phyloP scores from a whole-genome alignment of 2,329 filamentous ascomycete species.

The Ophiostoma novo-ulmi region DNA sequence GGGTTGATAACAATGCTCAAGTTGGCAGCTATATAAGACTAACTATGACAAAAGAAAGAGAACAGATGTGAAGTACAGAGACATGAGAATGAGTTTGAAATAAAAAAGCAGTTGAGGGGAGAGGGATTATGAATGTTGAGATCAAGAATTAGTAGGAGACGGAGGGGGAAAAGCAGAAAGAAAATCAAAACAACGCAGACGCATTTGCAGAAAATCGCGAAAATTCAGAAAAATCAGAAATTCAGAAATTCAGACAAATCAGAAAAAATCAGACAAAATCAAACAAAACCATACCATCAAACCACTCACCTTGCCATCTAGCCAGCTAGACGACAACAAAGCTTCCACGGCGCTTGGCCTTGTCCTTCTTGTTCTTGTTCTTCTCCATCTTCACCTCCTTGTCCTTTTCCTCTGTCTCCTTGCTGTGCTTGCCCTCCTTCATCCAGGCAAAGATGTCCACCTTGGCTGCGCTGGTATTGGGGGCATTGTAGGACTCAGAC shows the following conservation, averaged over 20 bases:
- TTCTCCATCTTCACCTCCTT: background rate
- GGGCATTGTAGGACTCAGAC: background rate
- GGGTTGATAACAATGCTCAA: background rate
- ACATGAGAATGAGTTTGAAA: no score
- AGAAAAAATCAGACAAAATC: background rate
- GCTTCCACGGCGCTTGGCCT: conserved; percentile 6
- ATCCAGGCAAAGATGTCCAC: conserved; percentile 9
- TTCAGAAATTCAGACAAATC: background rate
- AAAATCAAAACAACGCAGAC: background rate
- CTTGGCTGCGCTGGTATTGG: no score
- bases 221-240: background rate
- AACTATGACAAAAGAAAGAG: background rate
- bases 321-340: conserved; percentile 16
- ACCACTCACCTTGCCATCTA: background rate
- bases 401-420: background rate
- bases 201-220: background rate
- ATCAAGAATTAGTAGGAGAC: background rate
- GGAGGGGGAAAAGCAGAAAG: background rate
- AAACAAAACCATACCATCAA: background rate
- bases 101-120: no score
- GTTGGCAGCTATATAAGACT: background rate
- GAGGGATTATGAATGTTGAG: no score
- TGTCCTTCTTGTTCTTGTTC: background rate
- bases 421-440: background rate
- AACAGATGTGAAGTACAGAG: no score